Percentiles rank a stretch among this genome's conserved stretches.
Evolutionary conservation across 176 grass and related monocot species (phyloP).

Genomic region (Triticum urartu): DNA sequence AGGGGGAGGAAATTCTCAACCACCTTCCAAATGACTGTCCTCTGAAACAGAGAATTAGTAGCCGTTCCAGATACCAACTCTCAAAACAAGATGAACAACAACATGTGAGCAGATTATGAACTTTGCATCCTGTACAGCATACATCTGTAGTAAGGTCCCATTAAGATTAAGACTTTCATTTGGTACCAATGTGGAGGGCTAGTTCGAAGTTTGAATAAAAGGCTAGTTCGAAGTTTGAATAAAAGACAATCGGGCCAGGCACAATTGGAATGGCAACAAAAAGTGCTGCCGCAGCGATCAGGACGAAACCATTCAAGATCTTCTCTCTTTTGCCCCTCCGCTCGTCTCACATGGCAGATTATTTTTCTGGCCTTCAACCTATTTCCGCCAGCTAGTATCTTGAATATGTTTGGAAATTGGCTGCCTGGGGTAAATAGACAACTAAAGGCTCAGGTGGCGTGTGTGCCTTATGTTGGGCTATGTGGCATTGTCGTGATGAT

Average conservation of each 20-base stretch:
- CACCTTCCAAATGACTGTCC: conserved; percentile 87
- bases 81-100: neutral
- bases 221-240: neutral
- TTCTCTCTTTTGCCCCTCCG: neutral
- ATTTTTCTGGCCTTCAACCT: neutral
- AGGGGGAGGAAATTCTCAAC: conserved; percentile 57
- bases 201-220: neutral
- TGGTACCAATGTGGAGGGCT: neutral
- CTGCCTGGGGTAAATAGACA: neutral
- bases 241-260: neutral
- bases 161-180: neutral
- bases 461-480: neutral
- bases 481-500: neutral
- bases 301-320: neutral
- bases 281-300: neutral
- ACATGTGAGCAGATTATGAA: neutral
- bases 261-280: neutral
- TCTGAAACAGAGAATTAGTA: conserved; percentile 74
- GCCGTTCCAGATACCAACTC: neutral
- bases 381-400: neutral
- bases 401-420: neutral
- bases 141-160: neutral
- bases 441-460: neutral
- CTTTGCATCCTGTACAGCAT: neutral
- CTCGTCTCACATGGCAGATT: neutral